Evolutionary conservation across 2,329 filamentous ascomycete genomes (phyloP), one percentile per base, ranked within the genome.

Genomic region (Ilyonectria robusta): DNA sequence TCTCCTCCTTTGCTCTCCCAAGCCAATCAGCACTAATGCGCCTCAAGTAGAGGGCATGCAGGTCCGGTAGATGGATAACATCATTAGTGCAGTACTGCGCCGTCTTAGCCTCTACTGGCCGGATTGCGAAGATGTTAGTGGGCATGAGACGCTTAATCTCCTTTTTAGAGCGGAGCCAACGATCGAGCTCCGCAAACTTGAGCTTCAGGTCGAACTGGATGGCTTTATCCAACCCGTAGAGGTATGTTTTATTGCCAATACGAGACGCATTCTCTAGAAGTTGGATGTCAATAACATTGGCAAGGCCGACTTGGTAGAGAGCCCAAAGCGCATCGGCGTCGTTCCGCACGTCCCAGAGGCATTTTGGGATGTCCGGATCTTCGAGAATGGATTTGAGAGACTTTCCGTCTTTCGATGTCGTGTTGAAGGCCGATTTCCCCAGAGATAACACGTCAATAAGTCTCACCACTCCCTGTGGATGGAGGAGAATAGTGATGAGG

Each of bases 321-420:
- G 59, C 48, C 59, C 59, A 61, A 8, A 61, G 35, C 6, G 59
- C 59, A n/a, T 61, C 59, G 7, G 59, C 59, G 17, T 61, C 59
- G n/a, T 61, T 61, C 8, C 59, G 48, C 13, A 61, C 59, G 40
- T 61, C 59, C 59, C 59, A 61, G 23, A 53, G 31, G 19, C n/a
- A 54, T 35, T 61, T 61, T 19, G 47, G 13, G 6, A 15, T 33
- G 21, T 5, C 2, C 7, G 59, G 33, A n/a, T 54, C 48, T n/a
- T 61, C 37, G 0, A 61, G 59, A n/a, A 61, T 46, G 9, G 21
- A 10, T 33, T 61, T 42, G 4, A 61, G 47, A 13, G 58, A 31
- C 15, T 29, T 23, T 1, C 37, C 40, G 21, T 31, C 7, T 23
- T 17, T 9, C 10, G 9, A 26, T n/a, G 19, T 11, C 5, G 17